These are phyloP conservation scores for Cutaneotrichosporon sp. DNA, from an alignment of 1,284 basidiomycete genomes.

Conservation along the genomic window DNA sequence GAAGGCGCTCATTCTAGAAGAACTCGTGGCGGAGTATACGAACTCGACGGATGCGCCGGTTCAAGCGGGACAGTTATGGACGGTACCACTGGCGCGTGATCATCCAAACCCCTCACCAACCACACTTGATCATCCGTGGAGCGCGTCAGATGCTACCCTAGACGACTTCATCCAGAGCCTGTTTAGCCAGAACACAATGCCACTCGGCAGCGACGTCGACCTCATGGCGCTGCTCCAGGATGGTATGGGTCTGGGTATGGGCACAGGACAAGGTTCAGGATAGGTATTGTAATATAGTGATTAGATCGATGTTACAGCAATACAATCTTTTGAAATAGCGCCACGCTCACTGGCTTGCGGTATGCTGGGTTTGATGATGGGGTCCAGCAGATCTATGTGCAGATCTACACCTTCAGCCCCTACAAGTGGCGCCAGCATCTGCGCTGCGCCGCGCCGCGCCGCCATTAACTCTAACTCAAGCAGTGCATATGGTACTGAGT, in stretches of 20 bases:
- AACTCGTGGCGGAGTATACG: slow-evolving; percentile 14
- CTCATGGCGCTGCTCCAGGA: slow-evolving; percentile 14
- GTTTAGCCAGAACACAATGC: slow-evolving; percentile 17
- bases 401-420: too few species aligned
- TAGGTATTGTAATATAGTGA: neutral
- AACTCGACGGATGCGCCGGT: slow-evolving; percentile 1
- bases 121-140: slow-evolving; percentile 1
- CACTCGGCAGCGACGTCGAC: slow-evolving; percentile 12
- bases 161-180: slow-evolving; percentile 19
- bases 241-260: neutral
- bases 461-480: slow-evolving; percentile 4
- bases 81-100: neutral
- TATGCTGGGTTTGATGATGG: neutral
- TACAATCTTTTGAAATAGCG: neutral
- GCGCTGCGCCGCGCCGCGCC: neutral
- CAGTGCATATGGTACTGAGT: slow-evolving; percentile 12
- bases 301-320: neutral
- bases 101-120: slow-evolving; percentile 4
- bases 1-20: slow-evolving; percentile 20
- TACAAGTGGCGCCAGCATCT: too few species aligned
- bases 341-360: neutral
- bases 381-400: too few species aligned
- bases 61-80: neutral
- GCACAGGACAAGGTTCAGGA: neutral
- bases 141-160: neutral